Evolutionary conservation across 805 yeast species (phyloP), one percentile per base, ranked within the genome.

Genomic region (Metschnikowia gruessii): DNA sequence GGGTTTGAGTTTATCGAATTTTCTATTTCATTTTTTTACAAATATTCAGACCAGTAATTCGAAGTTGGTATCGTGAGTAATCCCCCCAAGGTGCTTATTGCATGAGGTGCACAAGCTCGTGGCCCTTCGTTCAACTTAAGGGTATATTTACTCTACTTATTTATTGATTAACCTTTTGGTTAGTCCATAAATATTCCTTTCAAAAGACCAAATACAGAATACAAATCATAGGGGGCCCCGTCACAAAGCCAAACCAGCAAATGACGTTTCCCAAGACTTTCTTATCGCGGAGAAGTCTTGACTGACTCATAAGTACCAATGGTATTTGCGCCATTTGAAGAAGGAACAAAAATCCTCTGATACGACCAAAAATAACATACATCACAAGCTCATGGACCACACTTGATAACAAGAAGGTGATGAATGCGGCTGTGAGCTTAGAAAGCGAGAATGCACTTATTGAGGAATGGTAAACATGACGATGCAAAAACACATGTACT

Each of bases 391-490:
- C 99, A 65, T 94, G 99, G 37, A 94, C 80, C 4, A 87, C 51
- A 3, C 96, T 79, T 48, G 96, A 87, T 36, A 95, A 64, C 15
- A 90, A 58, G 59, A 89, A 89, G 1, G 96, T 88, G 58, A 85
- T 64, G 22, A 89, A 59, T 1, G 95, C 84, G 0, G 98, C 97
- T 39, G 76, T 72, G 1, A 59, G 48, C 60, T 82, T 87, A 51
- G 80, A 77, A 46, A 91, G 69, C 26, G 81, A 74, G 45, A 89
- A 73, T 0, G 89, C 82, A 54, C 94, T 81, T 48, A 92, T 86
- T 9, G 94, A 81, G 21, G 95, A 83, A 62, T 91, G 97, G 64
- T 94, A 95, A 2, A 94, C 98, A 62, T 95, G 99, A 54, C 98
- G 78, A 37, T 91, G 70, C 49, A 94, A 69, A 56, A 94, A 94